Base-by-base conservation (phyloP, 495 filamentous ascomycete species). In the Xylaria flabelliformis region DNA sequence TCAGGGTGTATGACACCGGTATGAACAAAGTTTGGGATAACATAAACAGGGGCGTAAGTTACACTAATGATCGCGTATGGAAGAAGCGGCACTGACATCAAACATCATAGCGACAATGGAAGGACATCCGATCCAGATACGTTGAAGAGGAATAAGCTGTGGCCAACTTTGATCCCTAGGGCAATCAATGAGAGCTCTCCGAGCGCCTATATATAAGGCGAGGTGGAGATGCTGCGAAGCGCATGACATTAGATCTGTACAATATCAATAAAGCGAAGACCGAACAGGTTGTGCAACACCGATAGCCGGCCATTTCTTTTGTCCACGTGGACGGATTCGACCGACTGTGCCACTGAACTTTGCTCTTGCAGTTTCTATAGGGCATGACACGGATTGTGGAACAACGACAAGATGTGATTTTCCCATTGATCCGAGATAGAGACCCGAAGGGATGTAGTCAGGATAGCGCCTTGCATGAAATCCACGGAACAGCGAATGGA, bases 41-140 rank as follows among this genome's bases (percentile, higher is more conserved):
- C 79, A 83, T 93, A 74, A 99, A 99, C 88, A 85, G 85, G 76
- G 95, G 95, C 74, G 95, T 97, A 93, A 76, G 94, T 86, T 51
- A 39, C 69, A 17, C 39, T 63, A 13, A n/a, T 13, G 32, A 12
- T 21, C 58, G 41, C 66, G 50, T 62, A 32, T 32, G 36, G 39
- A 65, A 17, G 55, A 26, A 42, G 26, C 64, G n/a, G 69, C 72
- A 67, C 82, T 85, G 70, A 82, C 75, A 59, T 59, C 15, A 6
- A 67, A 50, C 51, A 50, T 63, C 70, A 80, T 79, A 98, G 93
- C 94, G 96, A 75, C 97, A 98, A 95, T 99, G 97, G 97, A 98
- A 98, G 88, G 96, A 98, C 82, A 98, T 99, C 85, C 94, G 96
- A 81, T 83, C 89, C 80, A 90, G 88, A 79, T 99, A 98, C 81